Conservation (phyloP, 176 grass and related monocot species). For the Hordeum marinum region DNA sequence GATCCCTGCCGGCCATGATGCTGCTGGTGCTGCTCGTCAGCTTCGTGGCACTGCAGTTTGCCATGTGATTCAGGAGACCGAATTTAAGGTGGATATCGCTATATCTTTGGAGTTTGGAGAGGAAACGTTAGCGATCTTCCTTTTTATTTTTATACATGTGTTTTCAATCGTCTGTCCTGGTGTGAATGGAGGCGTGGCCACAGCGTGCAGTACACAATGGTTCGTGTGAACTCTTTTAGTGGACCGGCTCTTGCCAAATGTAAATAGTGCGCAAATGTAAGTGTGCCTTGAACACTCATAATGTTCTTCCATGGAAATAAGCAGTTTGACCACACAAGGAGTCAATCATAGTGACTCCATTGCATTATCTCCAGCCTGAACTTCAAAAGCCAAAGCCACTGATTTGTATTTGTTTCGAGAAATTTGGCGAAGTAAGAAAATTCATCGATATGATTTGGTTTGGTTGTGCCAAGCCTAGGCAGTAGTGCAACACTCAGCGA, state of each 20-base stretch:
- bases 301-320: not conserved
- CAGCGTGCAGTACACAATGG: not conserved
- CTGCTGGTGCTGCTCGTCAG: slow-evolving; percentile 28
- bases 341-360: not conserved
- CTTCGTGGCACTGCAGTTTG: not conserved
- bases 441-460: not conserved
- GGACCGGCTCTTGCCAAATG: not conserved
- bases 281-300: not conserved
- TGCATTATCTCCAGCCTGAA: not conserved
- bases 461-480: not conserved
- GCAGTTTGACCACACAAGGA: not conserved
- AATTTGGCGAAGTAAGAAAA: too few species aligned
- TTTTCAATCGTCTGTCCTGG: not conserved
- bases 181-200: not conserved
- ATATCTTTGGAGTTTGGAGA: not conserved
- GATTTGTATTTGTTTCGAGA: too few species aligned
- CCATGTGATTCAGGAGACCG: not conserved
- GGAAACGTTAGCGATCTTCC: not conserved
- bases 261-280: not conserved
- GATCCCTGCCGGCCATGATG: slow-evolving; percentile 14
- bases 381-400: too few species aligned
- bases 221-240: not conserved
- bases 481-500: too few species aligned
- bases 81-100: not conserved
- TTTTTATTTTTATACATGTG: not conserved